Evolutionary conservation across 2,329 filamentous ascomycete species (phyloP).

Genomic region (Gaeumannomyces tritici): DNA sequence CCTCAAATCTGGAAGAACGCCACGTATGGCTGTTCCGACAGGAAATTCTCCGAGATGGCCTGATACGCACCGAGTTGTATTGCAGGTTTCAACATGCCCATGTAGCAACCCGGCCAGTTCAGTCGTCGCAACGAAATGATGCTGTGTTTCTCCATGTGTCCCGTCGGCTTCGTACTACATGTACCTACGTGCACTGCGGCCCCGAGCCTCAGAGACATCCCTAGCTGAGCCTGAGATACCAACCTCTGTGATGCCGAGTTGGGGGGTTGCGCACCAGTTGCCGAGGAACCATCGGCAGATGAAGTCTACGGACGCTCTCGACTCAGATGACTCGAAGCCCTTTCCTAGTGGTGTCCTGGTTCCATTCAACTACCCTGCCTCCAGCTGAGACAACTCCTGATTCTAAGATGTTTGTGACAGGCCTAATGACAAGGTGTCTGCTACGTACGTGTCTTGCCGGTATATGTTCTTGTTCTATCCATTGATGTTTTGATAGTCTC

Average conservation of each 20-base stretch:
- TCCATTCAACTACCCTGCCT: neutral
- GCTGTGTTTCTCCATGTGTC: too few relatives aligned
- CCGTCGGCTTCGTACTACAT: neutral
- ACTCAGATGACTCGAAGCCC: neutral
- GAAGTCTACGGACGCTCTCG: neutral
- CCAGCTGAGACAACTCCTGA: neutral
- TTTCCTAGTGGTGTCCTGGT: neutral
- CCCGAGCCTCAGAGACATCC: neutral
- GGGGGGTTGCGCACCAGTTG: too few relatives aligned
- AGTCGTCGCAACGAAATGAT: neutral
- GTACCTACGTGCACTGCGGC: neutral
- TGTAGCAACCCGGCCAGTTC: neutral
- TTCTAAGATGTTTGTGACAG: neutral
- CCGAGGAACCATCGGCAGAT: too few relatives aligned
- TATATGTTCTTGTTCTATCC: neutral
- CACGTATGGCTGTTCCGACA: neutral
- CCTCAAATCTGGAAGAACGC: too few relatives aligned
- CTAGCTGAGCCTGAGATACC: neutral
- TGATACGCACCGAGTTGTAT: neutral
- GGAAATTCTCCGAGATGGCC: neutral
- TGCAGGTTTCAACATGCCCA: neutral
- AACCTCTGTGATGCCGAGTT: too few relatives aligned
- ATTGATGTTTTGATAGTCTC: neutral
- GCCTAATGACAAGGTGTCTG: neutral
- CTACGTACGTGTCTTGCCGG: neutral